phyloP scores from a whole-genome alignment of 768 basidiomycete genomes.

The Crepidotus variabilis region DNA sequence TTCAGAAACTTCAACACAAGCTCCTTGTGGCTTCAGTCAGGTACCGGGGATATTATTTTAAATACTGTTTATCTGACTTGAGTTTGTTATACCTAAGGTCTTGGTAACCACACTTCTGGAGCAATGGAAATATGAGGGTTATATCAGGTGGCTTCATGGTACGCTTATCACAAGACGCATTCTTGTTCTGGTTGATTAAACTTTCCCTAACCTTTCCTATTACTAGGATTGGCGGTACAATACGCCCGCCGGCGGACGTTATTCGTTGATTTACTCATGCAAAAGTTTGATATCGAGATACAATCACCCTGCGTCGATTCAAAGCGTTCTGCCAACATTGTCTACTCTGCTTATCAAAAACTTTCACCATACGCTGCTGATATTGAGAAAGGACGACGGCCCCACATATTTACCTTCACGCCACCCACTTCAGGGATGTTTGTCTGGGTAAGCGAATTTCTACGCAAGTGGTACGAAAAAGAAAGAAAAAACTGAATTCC shows the following conservation, averaged over 20 bases:
- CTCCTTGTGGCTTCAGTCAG: slow-evolving; percentile 71
- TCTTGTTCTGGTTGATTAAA: too few relatives aligned
- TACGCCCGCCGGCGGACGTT: slow-evolving; percentile 58
- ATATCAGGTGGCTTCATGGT: slow-evolving; percentile 77
- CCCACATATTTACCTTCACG: slow-evolving; percentile 56
- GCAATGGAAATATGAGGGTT: slow-evolving; percentile 69
- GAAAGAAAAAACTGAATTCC: not conserved
- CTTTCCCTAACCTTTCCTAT: not conserved
- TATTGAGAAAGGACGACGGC: slow-evolving; percentile 12
- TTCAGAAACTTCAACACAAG: slow-evolving; percentile 65
- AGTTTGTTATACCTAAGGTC: slow-evolving; percentile 17
- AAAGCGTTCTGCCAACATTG: slow-evolving; percentile 27
- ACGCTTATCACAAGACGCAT: not conserved
- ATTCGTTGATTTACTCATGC: slow-evolving; percentile 59
- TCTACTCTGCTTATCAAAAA: slow-evolving; percentile 44
- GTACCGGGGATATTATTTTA: slow-evolving; percentile 21
- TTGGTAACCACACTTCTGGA: slow-evolving; percentile 58
- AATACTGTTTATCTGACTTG: not conserved
- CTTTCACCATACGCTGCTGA: slow-evolving; percentile 5
- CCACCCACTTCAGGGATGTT: slow-evolving; percentile 87
- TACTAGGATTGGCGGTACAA: slow-evolving; percentile 45
- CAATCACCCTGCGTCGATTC: slow-evolving; percentile 26
- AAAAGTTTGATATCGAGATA: slow-evolving; percentile 56
- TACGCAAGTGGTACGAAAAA: not conserved
- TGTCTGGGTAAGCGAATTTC: slow-evolving; percentile 47